Conservation (phyloP, 73 alveolate species). For the Uronychia setigera region DNA sequence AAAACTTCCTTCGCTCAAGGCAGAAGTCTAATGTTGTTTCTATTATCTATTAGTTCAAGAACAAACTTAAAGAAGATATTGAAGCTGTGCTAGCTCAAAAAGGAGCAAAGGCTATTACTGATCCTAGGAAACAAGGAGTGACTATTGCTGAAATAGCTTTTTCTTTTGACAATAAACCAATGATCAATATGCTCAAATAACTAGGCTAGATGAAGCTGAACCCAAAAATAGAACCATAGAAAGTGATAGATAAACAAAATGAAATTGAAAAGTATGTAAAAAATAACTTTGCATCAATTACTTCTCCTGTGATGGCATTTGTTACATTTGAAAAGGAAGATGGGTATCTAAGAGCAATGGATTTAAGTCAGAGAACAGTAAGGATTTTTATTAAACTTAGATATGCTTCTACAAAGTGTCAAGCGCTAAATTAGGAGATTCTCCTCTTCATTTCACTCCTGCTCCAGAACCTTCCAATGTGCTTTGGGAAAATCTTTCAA, state of each 20-base stretch:
- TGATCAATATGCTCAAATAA: constrained; percentile 1
- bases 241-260: constrained; percentile 25
- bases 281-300: neutral
- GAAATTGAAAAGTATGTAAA: neutral
- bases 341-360: constrained; percentile 43
- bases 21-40: neutral
- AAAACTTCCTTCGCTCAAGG: constrained; percentile 2
- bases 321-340: constrained; percentile 43
- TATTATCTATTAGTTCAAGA: constrained; percentile 16
- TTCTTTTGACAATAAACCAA: constrained; percentile 14
- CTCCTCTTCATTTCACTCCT: constrained; percentile 43
- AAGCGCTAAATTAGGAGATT: constrained; percentile 12
- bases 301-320: constrained; percentile 26
- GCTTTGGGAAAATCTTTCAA: constrained; percentile 39
- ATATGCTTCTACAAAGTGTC: constrained; percentile 13
- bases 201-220: neutral
- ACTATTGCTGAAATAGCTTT: constrained; percentile 28
- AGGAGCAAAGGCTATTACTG: neutral
- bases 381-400: neutral
- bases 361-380: constrained; percentile 26
- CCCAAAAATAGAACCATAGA: neutral
- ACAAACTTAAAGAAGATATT: constrained; percentile 13
- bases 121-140: neutral
- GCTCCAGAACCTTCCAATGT: constrained; percentile 59
- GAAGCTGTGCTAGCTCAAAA: constrained; percentile 5